phyloP scores from a whole-genome alignment of 2,329 filamentous ascomycete species.

The Cytospora chrysosperma region DNA sequence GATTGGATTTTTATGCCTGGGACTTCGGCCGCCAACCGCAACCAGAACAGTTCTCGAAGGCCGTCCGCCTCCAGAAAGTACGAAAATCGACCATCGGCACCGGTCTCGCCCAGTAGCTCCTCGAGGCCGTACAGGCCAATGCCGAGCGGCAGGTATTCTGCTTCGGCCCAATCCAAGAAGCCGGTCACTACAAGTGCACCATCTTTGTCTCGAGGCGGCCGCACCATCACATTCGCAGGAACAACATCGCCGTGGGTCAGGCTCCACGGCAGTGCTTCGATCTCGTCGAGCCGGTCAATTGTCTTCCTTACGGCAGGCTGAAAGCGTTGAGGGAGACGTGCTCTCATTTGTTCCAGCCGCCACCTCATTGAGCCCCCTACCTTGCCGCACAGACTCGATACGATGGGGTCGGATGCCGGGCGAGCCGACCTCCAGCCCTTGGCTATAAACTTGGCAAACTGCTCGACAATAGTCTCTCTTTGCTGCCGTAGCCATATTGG shows the following conservation, averaged over 20 bases:
- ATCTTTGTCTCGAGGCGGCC: constrained; percentile 23
- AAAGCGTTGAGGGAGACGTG: constrained; percentile 38
- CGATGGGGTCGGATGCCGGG: constrained; percentile 7
- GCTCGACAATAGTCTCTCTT: constrained; percentile 37
- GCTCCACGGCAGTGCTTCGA: constrained; percentile 50
- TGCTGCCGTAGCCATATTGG: neutral
- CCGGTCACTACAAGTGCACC: constrained; percentile 41
- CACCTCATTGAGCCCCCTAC: constrained; percentile 43
- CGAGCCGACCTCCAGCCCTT: constrained; percentile 35
- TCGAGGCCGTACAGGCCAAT: constrained; percentile 60
- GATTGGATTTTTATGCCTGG: constrained; percentile 32
- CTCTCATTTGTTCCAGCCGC: constrained; percentile 39
- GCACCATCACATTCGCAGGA: constrained; percentile 56
- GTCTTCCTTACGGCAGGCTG: constrained; percentile 29
- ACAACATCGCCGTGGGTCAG: constrained; percentile 62
- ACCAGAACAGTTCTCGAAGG: constrained; percentile 53
- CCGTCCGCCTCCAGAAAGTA: constrained; percentile 45
- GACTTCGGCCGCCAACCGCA: constrained; percentile 35
- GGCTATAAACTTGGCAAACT: constrained; percentile 43
- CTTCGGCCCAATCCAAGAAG: constrained; percentile 65
- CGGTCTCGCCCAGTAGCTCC: constrained; percentile 53
- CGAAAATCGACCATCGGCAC: constrained; percentile 34
- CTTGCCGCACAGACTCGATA: constrained; percentile 29
- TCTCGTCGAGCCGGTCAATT: constrained; percentile 32
- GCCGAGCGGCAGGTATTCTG: constrained; percentile 60